Evolutionary conservation across 129 eudicot species (phyloP).

Genomic region (Escallonia herrerae): DNA sequence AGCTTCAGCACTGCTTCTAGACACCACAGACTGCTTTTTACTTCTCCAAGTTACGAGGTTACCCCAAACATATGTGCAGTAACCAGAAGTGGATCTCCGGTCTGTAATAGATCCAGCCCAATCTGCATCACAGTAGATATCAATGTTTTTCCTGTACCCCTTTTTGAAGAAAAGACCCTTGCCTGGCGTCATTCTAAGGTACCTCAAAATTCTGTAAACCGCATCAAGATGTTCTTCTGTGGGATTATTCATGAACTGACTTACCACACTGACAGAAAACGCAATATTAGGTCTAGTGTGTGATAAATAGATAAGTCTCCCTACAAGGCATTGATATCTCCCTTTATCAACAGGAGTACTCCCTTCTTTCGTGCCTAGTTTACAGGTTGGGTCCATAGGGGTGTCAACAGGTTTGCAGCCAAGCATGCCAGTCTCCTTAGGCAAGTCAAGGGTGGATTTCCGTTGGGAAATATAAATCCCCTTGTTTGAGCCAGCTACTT

Average conservation of each 20-base stretch:
- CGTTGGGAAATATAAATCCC: slow-evolving; percentile 3
- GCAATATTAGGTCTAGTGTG: slow-evolving; percentile 10
- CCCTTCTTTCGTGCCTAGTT: neutral
- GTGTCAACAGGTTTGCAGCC: neutral
- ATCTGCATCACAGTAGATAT: slow-evolving; percentile 2
- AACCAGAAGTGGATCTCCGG: neutral
- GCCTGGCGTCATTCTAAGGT: neutral
- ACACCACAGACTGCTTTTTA: slow-evolving; percentile 19
- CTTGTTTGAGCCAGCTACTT: slow-evolving; percentile 3
- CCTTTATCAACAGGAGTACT: neutral
- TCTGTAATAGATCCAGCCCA: neutral
- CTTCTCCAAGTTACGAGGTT: slow-evolving; percentile 13
- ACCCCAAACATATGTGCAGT: neutral
- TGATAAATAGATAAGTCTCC: slow-evolving; percentile 5
- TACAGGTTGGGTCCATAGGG: neutral
- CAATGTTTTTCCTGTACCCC: neutral
- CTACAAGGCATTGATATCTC: slow-evolving; percentile 3
- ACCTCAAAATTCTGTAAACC: slow-evolving; percentile 2
- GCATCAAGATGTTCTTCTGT: slow-evolving; percentile 9
- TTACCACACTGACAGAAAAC: slow-evolving; percentile 6
- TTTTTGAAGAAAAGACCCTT: neutral
- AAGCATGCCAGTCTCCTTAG: neutral
- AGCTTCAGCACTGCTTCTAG: slow-evolving; percentile 8
- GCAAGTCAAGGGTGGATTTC: slow-evolving; percentile 7
- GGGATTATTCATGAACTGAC: slow-evolving; percentile 13